Conservation (phyloP, 179 eudicot genomes). For the Corrigiola litoralis region DNA sequence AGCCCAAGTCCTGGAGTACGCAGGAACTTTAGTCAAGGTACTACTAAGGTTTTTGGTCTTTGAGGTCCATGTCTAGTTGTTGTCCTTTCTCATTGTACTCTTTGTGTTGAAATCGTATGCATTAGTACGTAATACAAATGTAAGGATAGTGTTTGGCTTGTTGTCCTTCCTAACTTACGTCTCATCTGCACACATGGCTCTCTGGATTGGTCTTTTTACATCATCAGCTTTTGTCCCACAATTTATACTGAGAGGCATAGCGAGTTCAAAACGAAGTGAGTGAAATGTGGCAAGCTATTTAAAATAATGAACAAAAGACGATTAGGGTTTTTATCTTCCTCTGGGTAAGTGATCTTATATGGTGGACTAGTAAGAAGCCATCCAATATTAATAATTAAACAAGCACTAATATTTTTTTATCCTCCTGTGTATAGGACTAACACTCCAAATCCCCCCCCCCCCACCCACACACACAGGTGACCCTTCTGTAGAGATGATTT, state of each 20-base stretch:
- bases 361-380: too few species aligned
- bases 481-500: background rate
- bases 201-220: too few species aligned
- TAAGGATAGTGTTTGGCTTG: background rate
- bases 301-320: too few species aligned
- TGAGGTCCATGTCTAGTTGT: background rate
- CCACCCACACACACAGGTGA: too few species aligned
- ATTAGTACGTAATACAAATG: too few species aligned
- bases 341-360: too few species aligned
- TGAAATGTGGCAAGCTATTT: too few species aligned
- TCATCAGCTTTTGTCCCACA: background rate
- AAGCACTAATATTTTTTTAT: too few species aligned
- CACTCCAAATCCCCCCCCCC: background rate
- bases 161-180: background rate
- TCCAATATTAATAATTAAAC: too few species aligned
- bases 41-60: conserved; percentile 6
- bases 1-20: conserved; percentile 87
- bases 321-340: too few species aligned
- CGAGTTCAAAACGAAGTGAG: background rate
- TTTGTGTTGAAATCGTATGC: too few species aligned
- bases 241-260: background rate
- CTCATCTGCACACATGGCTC: background rate
- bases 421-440: background rate
- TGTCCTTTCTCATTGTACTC: background rate
- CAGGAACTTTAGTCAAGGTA: conserved; percentile 97